These are phyloP conservation scores for Arctostaphylos glauca DNA, from an alignment of 148 eudicot species.

Conservation along the genomic window DNA sequence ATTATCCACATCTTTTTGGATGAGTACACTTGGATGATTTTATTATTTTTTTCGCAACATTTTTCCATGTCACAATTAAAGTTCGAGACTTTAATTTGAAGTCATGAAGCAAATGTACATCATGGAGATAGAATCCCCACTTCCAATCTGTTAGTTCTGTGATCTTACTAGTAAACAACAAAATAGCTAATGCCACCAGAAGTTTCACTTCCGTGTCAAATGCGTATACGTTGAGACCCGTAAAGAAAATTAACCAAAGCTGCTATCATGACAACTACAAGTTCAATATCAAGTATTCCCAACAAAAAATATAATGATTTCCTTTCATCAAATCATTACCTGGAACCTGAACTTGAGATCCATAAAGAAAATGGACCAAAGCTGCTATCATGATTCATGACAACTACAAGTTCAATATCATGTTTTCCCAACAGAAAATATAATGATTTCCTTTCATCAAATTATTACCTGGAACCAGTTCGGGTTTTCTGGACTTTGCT, in stretches of 20 bases:
- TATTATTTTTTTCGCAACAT: not conserved
- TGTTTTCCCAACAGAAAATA: not conserved
- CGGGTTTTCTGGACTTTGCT: conserved; percentile 95
- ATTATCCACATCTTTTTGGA: not conserved
- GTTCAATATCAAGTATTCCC: not conserved
- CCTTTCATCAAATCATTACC: conserved; percentile 32
- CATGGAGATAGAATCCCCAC: not conserved
- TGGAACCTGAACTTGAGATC: conserved; percentile 62
- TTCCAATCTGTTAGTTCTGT: not conserved
- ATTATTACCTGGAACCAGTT: conserved; percentile 86
- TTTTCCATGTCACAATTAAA: not conserved
- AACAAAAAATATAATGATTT: not conserved
- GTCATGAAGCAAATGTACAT: not conserved
- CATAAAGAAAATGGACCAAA: not conserved
- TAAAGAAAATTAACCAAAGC: not conserved
- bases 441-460: not conserved
- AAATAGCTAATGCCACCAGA: not conserved
- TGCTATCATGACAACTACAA: not conserved
- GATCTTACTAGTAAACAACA: not conserved
- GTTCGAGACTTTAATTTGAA: not conserved
- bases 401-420: not conserved
- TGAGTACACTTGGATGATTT: not conserved
- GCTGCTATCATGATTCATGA: not conserved
- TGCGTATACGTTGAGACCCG: not conserved
- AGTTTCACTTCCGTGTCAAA: not conserved